These are phyloP conservation scores for Cystobasidium onofrii DNA, from an alignment of 768 basidiomycete species.

Conservation along the genomic window DNA sequence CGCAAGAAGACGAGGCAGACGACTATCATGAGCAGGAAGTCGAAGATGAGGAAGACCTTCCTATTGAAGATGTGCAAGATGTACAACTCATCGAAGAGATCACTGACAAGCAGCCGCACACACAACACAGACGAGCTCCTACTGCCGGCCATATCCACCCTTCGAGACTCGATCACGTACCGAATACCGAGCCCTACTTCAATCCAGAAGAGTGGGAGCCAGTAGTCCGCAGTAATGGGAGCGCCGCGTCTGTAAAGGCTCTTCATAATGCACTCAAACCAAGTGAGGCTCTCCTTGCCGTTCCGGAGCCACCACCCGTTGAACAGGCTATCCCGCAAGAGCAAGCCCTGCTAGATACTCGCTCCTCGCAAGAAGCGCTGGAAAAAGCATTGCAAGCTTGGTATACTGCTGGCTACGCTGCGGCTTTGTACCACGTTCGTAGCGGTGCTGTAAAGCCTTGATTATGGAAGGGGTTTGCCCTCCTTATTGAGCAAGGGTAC, in stretches of 20 bases:
- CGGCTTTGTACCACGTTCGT: constrained; percentile 15
- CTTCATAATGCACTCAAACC: no score
- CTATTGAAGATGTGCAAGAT: background rate
- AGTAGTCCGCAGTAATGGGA: background rate
- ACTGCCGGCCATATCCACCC: background rate
- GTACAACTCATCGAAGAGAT: background rate
- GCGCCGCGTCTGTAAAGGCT: no score
- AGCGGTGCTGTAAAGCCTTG: constrained; percentile 8
- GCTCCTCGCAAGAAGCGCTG: background rate
- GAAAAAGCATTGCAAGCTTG: constrained; percentile 6
- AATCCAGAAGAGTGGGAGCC: background rate
- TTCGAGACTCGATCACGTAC: background rate
- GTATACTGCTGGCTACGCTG: constrained; percentile 22
- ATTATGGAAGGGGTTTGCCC: background rate
- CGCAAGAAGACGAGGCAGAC: background rate
- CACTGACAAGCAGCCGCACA: background rate
- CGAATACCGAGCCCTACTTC: background rate
- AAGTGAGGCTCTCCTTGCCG: no score
- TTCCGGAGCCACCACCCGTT: constrained; percentile 1
- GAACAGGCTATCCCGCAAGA: constrained; percentile 7
- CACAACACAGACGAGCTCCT: no score
- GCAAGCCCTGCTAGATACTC: background rate
- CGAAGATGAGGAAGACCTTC: background rate
- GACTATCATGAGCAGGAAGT: background rate
- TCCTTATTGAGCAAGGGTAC: no score